Percentiles rank a stretch among this genome's conserved stretches.
These are phyloP conservation scores for Phytopythium boreale DNA, from an alignment of 352 stramenopile species.

Conservation along the genomic window DNA sequence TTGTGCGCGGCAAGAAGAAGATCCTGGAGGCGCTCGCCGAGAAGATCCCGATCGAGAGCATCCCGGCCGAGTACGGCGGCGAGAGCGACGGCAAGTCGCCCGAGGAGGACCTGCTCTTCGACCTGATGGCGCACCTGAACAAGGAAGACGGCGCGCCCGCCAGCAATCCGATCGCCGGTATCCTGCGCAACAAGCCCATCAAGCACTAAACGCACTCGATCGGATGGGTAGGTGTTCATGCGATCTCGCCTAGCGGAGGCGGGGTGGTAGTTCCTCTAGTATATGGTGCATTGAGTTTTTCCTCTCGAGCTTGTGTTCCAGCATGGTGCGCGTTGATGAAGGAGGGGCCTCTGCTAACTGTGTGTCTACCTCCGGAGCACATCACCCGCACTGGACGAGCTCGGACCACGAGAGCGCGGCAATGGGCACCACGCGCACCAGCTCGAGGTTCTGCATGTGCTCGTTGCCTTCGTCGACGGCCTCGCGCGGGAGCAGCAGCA, in stretches of 20 bases:
- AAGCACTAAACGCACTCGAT: constrained; percentile 26
- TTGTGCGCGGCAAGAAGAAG: constrained; percentile 82
- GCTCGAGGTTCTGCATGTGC: constrained; percentile 1
- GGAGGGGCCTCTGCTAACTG: background rate
- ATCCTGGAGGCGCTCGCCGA: constrained; percentile 74
- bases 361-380: background rate
- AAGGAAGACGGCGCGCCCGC: constrained; percentile 48
- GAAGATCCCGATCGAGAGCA: constrained; percentile 73
- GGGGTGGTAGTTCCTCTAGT: background rate
- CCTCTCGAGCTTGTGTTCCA: background rate
- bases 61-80: constrained; percentile 77
- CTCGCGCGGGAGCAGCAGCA: constrained; percentile 1
- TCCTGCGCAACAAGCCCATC: constrained; percentile 41
- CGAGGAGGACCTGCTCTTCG: constrained; percentile 71
- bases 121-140: constrained; percentile 75
- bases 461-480: background rate
- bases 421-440: background rate
- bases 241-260: background rate
- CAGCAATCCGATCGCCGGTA: constrained; percentile 52
- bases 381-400: background rate
- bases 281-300: background rate
- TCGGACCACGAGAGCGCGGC: background rate
- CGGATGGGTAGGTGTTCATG: background rate
- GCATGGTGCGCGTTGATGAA: background rate
- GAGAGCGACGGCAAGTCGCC: constrained; percentile 53